Evolutionary conservation across 805 yeast genomes (phyloP).

Genomic region (Scheffersomyces spartinae): DNA sequence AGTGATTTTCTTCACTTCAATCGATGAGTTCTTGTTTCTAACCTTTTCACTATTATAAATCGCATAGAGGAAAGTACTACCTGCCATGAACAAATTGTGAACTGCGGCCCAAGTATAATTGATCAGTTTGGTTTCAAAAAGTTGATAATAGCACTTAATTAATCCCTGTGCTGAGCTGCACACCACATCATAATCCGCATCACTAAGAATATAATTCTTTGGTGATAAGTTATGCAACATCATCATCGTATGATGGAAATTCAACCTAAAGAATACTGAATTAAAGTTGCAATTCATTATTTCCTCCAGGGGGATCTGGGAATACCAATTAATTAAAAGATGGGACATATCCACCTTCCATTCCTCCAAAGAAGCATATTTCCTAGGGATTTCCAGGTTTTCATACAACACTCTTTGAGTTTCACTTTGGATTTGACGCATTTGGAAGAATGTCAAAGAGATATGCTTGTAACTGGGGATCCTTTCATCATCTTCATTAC

Average conservation of each 20-base stretch:
- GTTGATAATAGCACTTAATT: slow-evolving; percentile 47
- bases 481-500: slow-evolving; percentile 17
- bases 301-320: slow-evolving; percentile 39
- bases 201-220: slow-evolving; percentile 41
- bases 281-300: slow-evolving; percentile 70
- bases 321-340: slow-evolving; percentile 54
- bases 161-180: slow-evolving; percentile 57
- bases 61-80: slow-evolving; percentile 71
- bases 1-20: slow-evolving; percentile 36
- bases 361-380: slow-evolving; percentile 36
- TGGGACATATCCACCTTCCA: slow-evolving; percentile 51
- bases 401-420: slow-evolving; percentile 66
- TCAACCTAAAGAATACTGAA: slow-evolving; percentile 55
- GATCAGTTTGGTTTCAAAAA: slow-evolving; percentile 45
- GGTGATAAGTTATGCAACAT: slow-evolving; percentile 74
- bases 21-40: slow-evolving; percentile 31
- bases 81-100: slow-evolving; percentile 81
- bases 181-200: slow-evolving; percentile 43
- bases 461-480: slow-evolving; percentile 58
- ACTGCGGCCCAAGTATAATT: slow-evolving; percentile 93
- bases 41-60: slow-evolving; percentile 58
- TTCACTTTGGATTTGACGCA: slow-evolving; percentile 68
- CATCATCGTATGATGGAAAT: slow-evolving; percentile 65
- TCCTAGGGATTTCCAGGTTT: slow-evolving; percentile 58
- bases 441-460: slow-evolving; percentile 52